Percentiles rank a stretch among this genome's conserved stretches.
phyloP scores from a whole-genome alignment of 139 green algal species.

The Nannochloris sp. region DNA sequence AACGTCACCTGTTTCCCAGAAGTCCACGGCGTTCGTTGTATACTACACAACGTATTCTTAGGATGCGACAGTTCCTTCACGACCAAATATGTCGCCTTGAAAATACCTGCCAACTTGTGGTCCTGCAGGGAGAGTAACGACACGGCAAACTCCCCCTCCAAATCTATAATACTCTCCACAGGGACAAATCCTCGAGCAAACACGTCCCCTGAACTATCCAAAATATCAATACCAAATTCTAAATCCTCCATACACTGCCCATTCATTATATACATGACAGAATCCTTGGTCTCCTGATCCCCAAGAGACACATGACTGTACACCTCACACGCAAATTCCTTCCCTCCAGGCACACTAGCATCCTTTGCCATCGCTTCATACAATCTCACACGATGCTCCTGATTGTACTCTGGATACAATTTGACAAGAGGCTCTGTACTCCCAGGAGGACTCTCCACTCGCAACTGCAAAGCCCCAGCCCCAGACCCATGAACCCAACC shows the following conservation, averaged over 20 bases:
- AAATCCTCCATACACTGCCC: constrained; percentile 26
- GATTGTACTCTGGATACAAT: constrained; percentile 8
- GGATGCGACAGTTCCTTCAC: constrained; percentile 22
- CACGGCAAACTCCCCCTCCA: constrained; percentile 23
- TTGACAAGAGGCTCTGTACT: constrained; percentile 27
- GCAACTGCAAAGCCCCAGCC: constrained; percentile 35
- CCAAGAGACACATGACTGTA: not conserved
- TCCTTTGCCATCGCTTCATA: constrained; percentile 30
- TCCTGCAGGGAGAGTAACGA: constrained; percentile 18
- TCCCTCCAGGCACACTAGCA: constrained; percentile 29
- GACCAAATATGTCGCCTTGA: constrained; percentile 33
- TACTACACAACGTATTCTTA: constrained; percentile 27
- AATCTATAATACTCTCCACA: not conserved
- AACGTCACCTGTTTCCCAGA: constrained; percentile 17
- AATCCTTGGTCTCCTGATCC: not conserved
- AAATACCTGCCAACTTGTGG: constrained; percentile 20
- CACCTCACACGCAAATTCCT: constrained; percentile 18
- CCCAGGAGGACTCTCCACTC: constrained; percentile 32
- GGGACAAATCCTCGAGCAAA: constrained; percentile 28
- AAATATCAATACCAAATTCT: constrained; percentile 9
- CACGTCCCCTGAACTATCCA: constrained; percentile 12
- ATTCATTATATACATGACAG: constrained; percentile 37
- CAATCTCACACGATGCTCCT: constrained; percentile 21
- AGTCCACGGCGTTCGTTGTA: constrained; percentile 33
- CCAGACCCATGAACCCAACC: constrained; percentile 30